Evolutionary conservation across 805 yeast species (phyloP), one percentile per base, ranked within the genome.

Genomic region (Teunomyces gatunensis): DNA sequence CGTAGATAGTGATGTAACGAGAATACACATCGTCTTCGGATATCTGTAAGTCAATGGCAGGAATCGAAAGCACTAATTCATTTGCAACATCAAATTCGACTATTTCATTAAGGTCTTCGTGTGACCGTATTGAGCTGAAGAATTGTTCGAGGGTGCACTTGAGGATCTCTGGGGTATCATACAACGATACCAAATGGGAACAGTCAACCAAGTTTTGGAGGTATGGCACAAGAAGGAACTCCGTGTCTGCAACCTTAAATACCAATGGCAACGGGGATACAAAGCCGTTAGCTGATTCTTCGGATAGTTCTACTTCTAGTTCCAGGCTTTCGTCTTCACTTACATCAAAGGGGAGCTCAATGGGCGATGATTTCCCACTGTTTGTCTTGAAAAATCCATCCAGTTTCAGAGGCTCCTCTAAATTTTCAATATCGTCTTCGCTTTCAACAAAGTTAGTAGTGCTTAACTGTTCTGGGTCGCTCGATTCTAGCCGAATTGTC

Each of bases 21-120:
- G 66, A 47, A 47, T 65, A 62, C 3, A 59, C 52, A 43, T 65
- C 59, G 49, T 67, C 71, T 46, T 70, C 73, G 1, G 69, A 50
- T n/a, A 70, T 54, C n/a, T 46, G 41, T 21, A 68, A 52, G 6
- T 52, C 54, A 27, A 70, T 49, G 47, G 68, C 68, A 2, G 69
- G 66, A 9, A 68, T 47, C 6, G 49, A 52, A 12, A 69, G 50
- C 4, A 54, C 54, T 35, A 67, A 49, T 39, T 69, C 73, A 13
- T 68, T 64, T 13, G 54, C 54, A 6, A 52, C 50, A 12, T 58
- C 50, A 35, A 65, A 60, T 11, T 54, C 48, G 34, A 58, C 57
- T 6, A 65, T 51, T 17, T 63, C 67, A 7, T 52, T 50, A 6
- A 66, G 52, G 46, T 61, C 68, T 23, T 61, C 66, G 44, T 63